Conservation (phyloP, 345 rosid species). For the Lepidium africanum region DNA sequence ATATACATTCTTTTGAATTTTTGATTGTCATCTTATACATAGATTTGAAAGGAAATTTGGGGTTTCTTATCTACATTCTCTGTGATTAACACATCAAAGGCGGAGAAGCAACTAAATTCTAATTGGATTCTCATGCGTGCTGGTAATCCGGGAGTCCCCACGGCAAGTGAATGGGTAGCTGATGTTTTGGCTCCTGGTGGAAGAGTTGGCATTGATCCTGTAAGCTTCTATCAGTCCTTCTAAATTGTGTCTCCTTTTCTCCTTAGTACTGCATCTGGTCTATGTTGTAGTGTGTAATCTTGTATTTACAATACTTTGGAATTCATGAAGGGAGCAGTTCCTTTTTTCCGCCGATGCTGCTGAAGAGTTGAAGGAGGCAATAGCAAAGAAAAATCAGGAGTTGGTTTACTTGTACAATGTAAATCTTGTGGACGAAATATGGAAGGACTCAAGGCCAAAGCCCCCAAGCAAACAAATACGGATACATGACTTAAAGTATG, state of each 20-base stretch:
- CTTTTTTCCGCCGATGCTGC: conserved; percentile 93
- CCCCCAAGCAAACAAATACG: conserved; percentile 72
- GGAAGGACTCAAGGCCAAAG: conserved; percentile 83
- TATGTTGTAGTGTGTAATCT: background rate
- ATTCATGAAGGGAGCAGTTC: conserved; percentile 92
- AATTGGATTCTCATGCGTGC: conserved; percentile 95
- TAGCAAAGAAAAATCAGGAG: conserved; percentile 71
- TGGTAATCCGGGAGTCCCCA: conserved; percentile 83
- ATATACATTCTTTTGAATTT: background rate
- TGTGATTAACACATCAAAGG: conserved; percentile 34
- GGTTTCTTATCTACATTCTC: background rate
- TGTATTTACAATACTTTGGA: conserved; percentile 17
- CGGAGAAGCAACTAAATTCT: conserved; percentile 73
- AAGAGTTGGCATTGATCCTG: conserved; percentile 93
- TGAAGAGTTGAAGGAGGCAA: conserved; percentile 79
- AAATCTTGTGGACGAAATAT: conserved; percentile 81
- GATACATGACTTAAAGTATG: conserved; percentile 78
- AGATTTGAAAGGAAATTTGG: background rate
- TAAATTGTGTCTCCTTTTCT: background rate
- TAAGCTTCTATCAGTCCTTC: conserved; percentile 43
- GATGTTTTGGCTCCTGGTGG: conserved; percentile 79
- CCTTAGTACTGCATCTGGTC: background rate
- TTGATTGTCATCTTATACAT: background rate
- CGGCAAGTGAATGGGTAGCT: conserved; percentile 84
- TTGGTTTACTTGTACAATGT: conserved; percentile 64